Conservation (phyloP, 2,329 filamentous ascomycete genomes). For the Xylaria hypoxylon region DNA sequence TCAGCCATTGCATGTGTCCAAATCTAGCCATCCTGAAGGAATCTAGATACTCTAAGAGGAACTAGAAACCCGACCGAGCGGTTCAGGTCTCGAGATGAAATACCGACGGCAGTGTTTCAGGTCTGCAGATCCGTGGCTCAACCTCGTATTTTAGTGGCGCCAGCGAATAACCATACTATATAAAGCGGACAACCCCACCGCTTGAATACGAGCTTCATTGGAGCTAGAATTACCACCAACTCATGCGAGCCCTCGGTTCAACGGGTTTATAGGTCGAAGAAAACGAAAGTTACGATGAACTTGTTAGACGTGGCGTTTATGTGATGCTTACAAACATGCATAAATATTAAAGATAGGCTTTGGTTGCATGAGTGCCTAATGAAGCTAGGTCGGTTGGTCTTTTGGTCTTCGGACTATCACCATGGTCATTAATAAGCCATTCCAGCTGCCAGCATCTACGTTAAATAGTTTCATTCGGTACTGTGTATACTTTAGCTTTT, state of each 20-base stretch:
- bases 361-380: too few relatives aligned
- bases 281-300: neutral
- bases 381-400: too few relatives aligned
- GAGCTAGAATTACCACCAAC: neutral
- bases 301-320: too few relatives aligned
- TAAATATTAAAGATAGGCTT: too few relatives aligned
- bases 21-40: slow-evolving; percentile 18
- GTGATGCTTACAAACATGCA: too few relatives aligned
- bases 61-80: slow-evolving; percentile 14
- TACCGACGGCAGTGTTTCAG: slow-evolving; percentile 30
- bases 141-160: slow-evolving; percentile 30
- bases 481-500: neutral
- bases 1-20: slow-evolving; percentile 10
- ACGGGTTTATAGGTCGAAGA: neutral
- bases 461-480: too few relatives aligned
- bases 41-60: neutral
- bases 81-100: slow-evolving; percentile 18
- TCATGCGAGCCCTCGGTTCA: too few relatives aligned
- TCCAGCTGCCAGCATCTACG: neutral
- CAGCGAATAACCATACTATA: neutral
- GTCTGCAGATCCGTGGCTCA: slow-evolving; percentile 31
- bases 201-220: slow-evolving; percentile 20
- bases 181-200: slow-evolving; percentile 17
- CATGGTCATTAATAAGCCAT: neutral
- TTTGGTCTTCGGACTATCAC: neutral